Percentiles rank a stretch among this genome's conserved stretches.
Conservation (phyloP, 1,284 basidiomycete genomes). For the Ceratobasidium papillatum region DNA sequence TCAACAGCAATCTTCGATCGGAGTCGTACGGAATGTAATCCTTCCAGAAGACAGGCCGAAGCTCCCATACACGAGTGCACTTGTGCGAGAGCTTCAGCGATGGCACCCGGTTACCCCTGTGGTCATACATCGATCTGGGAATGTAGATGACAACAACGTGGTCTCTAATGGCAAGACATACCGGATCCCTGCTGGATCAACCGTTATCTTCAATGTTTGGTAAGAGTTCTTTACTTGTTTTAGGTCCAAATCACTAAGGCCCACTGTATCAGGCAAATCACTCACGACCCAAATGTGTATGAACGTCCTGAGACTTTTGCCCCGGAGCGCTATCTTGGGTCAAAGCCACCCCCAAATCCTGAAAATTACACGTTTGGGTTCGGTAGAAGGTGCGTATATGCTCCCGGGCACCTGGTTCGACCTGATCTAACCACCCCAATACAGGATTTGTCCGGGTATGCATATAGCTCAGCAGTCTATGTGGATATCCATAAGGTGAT, state of each 20-base stretch:
- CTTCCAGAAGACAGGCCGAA: neutral
- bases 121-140: neutral
- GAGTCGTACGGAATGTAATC: neutral
- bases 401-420: no score
- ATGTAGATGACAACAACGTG: slow-evolving; percentile 16
- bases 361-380: slow-evolving; percentile 20
- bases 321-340: slow-evolving; percentile 94
- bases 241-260: neutral
- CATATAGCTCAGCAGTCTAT: slow-evolving; percentile 16
- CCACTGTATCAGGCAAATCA: neutral
- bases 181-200: slow-evolving; percentile 3
- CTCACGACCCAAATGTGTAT: slow-evolving; percentile 91
- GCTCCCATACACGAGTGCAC: slow-evolving; percentile 15
- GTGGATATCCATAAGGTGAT: slow-evolving; percentile 15
- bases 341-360: slow-evolving; percentile 59
- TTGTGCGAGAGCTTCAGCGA: slow-evolving; percentile 9
- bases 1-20: no score
- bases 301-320: slow-evolving; percentile 84
- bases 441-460: slow-evolving; percentile 14
- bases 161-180: slow-evolving; percentile 3
- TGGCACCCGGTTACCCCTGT: slow-evolving; percentile 16
- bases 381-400: slow-evolving; percentile 1
- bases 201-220: slow-evolving; percentile 22
- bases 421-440: neutral
- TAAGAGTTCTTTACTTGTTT: neutral